These are phyloP conservation scores for Candida nanaspora DNA, from an alignment of 805 yeast genomes.

Conservation along the genomic window DNA sequence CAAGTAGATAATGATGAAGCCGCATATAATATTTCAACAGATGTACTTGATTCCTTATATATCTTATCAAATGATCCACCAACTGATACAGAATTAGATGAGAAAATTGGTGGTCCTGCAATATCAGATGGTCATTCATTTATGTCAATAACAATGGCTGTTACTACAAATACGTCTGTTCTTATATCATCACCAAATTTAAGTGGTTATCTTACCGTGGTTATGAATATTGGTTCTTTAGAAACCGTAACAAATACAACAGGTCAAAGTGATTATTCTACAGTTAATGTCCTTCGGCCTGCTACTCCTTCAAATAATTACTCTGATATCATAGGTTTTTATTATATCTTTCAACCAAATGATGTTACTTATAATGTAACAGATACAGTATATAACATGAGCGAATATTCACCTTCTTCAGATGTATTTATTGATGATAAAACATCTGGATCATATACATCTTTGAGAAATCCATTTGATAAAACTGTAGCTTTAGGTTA, in stretches of 20 bases:
- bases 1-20: slow-evolving; percentile 29
- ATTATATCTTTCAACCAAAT: slow-evolving; percentile 35
- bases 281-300: slow-evolving; percentile 20
- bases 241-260: slow-evolving; percentile 32
- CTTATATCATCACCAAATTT: slow-evolving; percentile 49
- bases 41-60: slow-evolving; percentile 36
- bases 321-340: slow-evolving; percentile 27
- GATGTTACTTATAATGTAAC: slow-evolving; percentile 4
- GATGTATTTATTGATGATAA: slow-evolving; percentile 14
- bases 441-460: slow-evolving; percentile 33
- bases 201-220: slow-evolving; percentile 65
- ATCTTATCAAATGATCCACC: slow-evolving; percentile 12
- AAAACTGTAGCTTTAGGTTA: slow-evolving; percentile 50
- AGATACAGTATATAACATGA: slow-evolving; percentile 3
- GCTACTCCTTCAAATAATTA: slow-evolving; percentile 11
- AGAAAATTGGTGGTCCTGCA: slow-evolving; percentile 55
- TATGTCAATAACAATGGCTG: slow-evolving; percentile 73
- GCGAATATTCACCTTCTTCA: slow-evolving; percentile 16
- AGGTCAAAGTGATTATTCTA: slow-evolving; percentile 30
- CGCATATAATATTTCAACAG: slow-evolving; percentile 20
- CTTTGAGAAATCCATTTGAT: slow-evolving; percentile 29
- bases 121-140: slow-evolving; percentile 39
- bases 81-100: background rate
- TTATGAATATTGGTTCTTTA: slow-evolving; percentile 39
- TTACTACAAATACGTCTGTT: slow-evolving; percentile 67